Percentiles rank a stretch among this genome's conserved stretches.
Conservation (phyloP, 306 rosid genomes). For the Rosa multiflora region DNA sequence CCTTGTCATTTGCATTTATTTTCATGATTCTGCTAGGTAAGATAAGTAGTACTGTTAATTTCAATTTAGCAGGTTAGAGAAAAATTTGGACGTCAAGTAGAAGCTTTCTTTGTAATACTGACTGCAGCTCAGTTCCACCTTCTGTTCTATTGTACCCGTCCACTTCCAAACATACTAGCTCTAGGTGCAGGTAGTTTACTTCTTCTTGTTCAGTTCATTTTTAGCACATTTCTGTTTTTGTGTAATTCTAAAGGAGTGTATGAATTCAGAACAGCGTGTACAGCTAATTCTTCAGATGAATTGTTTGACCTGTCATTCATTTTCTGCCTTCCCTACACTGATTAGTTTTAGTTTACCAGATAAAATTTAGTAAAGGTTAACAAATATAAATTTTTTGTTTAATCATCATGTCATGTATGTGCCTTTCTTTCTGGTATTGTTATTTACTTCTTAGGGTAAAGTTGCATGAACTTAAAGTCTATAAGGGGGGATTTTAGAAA, state of each 20-base stretch:
- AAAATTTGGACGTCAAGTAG: slow-evolving; percentile 86
- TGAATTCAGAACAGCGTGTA: not conserved
- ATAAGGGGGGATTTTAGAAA: not conserved
- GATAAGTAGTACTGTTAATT: not conserved
- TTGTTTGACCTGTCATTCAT: not conserved
- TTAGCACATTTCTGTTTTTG: not conserved
- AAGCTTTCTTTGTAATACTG: slow-evolving; percentile 74
- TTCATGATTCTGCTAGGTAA: slow-evolving; percentile 1
- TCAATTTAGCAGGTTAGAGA: slow-evolving; percentile 54
- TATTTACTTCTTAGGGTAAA: not conserved
- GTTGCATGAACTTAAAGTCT: not conserved
- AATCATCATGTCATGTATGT: not conserved
- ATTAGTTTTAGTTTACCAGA: not conserved
- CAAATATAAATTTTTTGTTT: not conserved
- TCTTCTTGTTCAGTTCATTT: slow-evolving; percentile 18
- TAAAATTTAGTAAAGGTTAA: not conserved
- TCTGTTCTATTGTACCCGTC: slow-evolving; percentile 86
- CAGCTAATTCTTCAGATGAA: not conserved
- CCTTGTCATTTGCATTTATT: not conserved
- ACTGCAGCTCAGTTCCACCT: slow-evolving; percentile 82
- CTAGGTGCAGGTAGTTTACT: slow-evolving; percentile 63
- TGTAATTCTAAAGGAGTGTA: not conserved
- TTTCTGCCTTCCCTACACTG: not conserved
- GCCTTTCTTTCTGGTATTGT: not conserved
- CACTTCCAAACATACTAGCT: slow-evolving; percentile 84